Evolutionary conservation across 176 grass and related monocot species (phyloP), one percentile per base, ranked within the genome.

Genomic region (Canna indica): DNA sequence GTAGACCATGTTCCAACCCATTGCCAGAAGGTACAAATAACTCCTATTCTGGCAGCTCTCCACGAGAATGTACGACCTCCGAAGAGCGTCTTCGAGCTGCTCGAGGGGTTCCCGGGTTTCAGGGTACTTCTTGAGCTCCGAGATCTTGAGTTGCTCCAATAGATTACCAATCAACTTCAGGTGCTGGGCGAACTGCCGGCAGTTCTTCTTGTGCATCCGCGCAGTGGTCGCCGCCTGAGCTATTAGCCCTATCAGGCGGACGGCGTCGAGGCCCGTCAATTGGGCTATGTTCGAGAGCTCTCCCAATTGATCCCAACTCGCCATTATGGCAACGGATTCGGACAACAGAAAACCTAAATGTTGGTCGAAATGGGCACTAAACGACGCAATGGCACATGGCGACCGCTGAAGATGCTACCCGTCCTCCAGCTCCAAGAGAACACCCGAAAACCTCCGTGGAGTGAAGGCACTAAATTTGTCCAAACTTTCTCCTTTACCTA

Each of bases 181-280:
- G 29, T 82, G 66, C 58, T 56, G 73, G 57, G 53, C 67, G 7
- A 82, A 61, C 39, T 76, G 73, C 33, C 68, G 73, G 58, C 73
- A 82, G 41, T 74, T 72, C 66, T 71, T 62, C 67, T 56, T 76
- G 80, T 82, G 74, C 65, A 69, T 60, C 18, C 44, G 73, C 2
- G 68, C 80, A 5, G 73, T 48, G 20, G 68, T 31, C 20, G 73
- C 73, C 10, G 62, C 62, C 78, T 70, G 78, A 62, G 76, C 27
- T 27, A 77, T 73, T 47, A 67, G 57, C 6, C 68, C 71, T 46
- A 85, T 80, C 32, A 85, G 48, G 35, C 83, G 74, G 69, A 81
- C 63, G 2, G 83, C 83, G 30, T 85, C 83, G 20, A 81, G 62
- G 27, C 83, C 78, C 4, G 50, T 52, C 44, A 86, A 70, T 64